Evolutionary conservation across 345 rosid species (phyloP).

Genomic region (Eucalyptus marginata): DNA sequence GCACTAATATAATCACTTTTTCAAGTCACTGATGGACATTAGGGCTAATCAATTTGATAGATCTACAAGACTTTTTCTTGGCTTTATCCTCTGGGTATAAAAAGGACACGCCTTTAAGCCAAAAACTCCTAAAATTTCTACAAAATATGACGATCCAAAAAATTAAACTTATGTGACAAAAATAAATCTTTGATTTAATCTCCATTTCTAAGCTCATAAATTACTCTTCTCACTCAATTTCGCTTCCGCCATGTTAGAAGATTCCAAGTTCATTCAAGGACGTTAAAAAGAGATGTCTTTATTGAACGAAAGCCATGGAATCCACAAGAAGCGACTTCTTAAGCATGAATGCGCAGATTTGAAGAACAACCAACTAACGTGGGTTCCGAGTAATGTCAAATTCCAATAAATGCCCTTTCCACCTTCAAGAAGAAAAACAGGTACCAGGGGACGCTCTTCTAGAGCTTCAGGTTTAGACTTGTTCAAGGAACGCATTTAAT

Average conservation of each 20-base stretch:
- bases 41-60: neutral
- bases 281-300: neutral
- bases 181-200: neutral
- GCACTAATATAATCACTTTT: neutral
- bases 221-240: neutral
- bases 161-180: neutral
- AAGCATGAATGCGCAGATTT: neutral
- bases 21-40: neutral
- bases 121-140: neutral
- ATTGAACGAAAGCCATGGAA: neutral
- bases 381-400: too few species aligned
- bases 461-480: too few species aligned
- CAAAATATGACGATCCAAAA: neutral
- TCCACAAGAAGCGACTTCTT: neutral
- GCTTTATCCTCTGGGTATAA: neutral
- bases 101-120: neutral
- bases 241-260: neutral
- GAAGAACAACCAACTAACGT: too few species aligned
- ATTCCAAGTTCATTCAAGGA: neutral
- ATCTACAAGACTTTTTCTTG: neutral
- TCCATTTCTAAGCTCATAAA: neutral
- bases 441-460: neutral
- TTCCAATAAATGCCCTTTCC: neutral
- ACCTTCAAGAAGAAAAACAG: neutral
- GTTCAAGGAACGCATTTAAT: neutral